A percentile compares a stretch with the other conserved stretches of the same genome.
These are phyloP conservation scores for Barnettozyma sucrosica DNA, from an alignment of 805 yeast species.

Conservation along the genomic window DNA sequence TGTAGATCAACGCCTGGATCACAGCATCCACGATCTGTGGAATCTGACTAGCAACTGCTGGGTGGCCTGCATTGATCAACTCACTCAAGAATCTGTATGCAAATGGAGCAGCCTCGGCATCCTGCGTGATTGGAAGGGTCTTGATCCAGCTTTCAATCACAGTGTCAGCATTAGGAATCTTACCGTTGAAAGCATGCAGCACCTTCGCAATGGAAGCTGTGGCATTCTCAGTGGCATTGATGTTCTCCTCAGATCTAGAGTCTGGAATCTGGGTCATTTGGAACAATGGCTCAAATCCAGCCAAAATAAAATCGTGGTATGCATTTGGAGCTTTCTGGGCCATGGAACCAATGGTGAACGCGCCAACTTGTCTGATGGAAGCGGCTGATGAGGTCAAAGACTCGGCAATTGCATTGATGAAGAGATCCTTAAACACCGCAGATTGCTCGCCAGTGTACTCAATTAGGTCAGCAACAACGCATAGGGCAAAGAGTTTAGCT, in stretches of 20 bases:
- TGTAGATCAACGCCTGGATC: slow-evolving; percentile 66
- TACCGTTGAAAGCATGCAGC: slow-evolving; percentile 54
- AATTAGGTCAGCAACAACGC: slow-evolving; percentile 72
- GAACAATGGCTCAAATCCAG: slow-evolving; percentile 69
- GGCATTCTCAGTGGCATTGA: slow-evolving; percentile 83
- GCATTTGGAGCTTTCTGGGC: slow-evolving; percentile 72
- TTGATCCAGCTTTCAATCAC: slow-evolving; percentile 73
- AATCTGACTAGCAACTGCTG: slow-evolving; percentile 46
- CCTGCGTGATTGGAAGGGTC: slow-evolving; percentile 75
- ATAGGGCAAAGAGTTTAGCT: slow-evolving; percentile 69
- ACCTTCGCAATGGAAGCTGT: slow-evolving; percentile 80
- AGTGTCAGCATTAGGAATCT: slow-evolving; percentile 55
- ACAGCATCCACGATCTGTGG: slow-evolving; percentile 63
- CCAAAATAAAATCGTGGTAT: slow-evolving; percentile 57
- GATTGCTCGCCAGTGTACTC: slow-evolving; percentile 75
- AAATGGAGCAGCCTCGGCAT: slow-evolving; percentile 83
- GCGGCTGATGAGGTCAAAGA: slow-evolving; percentile 62
- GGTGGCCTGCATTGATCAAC: slow-evolving; percentile 62
- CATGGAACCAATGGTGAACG: slow-evolving; percentile 77
- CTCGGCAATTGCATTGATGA: slow-evolving; percentile 58
- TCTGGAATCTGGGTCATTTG: slow-evolving; percentile 72
- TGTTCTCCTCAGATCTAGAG: slow-evolving; percentile 77
- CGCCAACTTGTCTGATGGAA: slow-evolving; percentile 79
- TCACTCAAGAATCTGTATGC: slow-evolving; percentile 72
- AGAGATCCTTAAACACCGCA: slow-evolving; percentile 55